These are phyloP conservation scores for Monosporascus sp. DNA, from an alignment of 2,329 filamentous ascomycete genomes.

Conservation along the genomic window DNA sequence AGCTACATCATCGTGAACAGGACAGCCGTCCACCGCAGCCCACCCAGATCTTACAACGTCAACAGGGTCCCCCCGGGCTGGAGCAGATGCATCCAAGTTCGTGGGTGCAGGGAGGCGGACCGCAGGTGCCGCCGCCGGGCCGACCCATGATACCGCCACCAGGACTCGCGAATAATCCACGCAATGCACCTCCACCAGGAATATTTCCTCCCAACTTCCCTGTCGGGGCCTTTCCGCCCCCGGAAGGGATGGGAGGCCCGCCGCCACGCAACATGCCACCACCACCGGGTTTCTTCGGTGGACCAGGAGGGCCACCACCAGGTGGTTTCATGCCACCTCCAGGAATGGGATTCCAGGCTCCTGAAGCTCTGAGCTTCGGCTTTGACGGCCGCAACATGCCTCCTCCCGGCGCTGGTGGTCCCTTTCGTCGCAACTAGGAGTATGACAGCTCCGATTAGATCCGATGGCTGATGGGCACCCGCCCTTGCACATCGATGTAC, in stretches of 20 bases:
- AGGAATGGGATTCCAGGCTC: slow-evolving; percentile 52
- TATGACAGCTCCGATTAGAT: not conserved
- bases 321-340: slow-evolving; percentile 51
- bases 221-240: slow-evolving; percentile 42
- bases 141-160: slow-evolving; percentile 58
- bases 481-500: not conserved
- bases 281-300: slow-evolving; percentile 53
- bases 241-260: slow-evolving; percentile 43
- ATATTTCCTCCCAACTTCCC: slow-evolving; percentile 61
- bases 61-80: slow-evolving; percentile 50
- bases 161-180: slow-evolving; percentile 41
- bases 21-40: slow-evolving; percentile 47
- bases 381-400: slow-evolving; percentile 54
- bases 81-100: slow-evolving; percentile 51
- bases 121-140: slow-evolving; percentile 38
- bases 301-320: slow-evolving; percentile 34
- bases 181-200: slow-evolving; percentile 47
- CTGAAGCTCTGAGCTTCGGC: slow-evolving; percentile 43
- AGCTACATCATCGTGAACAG: slow-evolving; percentile 42
- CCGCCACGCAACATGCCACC: slow-evolving; percentile 41
- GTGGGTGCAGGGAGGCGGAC: slow-evolving; percentile 41
- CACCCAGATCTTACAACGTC: slow-evolving; percentile 60
- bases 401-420: slow-evolving; percentile 36
- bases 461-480: not conserved
- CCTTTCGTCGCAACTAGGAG: slow-evolving; percentile 31